Base-by-base conservation (phyloP, 2,329 filamentous ascomycete species). In the Cladophialophora bantiana region DNA sequence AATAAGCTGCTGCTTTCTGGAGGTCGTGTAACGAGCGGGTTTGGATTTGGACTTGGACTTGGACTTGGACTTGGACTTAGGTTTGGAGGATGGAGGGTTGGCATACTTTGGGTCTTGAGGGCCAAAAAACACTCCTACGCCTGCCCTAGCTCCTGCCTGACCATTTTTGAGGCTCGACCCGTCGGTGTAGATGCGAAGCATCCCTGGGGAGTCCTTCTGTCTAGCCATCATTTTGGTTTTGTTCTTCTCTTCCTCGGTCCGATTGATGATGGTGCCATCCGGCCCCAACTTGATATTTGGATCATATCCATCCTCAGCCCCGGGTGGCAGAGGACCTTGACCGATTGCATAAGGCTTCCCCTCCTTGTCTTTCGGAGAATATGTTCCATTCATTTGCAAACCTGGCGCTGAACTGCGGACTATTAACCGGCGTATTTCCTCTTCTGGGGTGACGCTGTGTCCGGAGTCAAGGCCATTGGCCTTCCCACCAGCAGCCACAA, bases 61-160 rank as follows among this genome's bases (percentile, higher is more conserved):
- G 13, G 54, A 20, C 20, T 68, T 63, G 35, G 38, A 42, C 53
- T 59, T 55, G 31, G 59, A 61, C 20, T 38, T 64, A 64, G 63
- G 62, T 64, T 55, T 55, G 36, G 50, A 60, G 48, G 50, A 55
- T 52, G 68, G 52, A 66, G 57, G 54, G 45, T 53, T 57, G 73
- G 69, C 81, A 73, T 77, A 87, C 85, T 84, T 83, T 65, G 80
- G 75, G 74, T 88, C 86, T 18, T 80, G 79, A 4, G 85, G 84
- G 5, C 88, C 88, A 76, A 90, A 90, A 76, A 85, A 90, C 34
- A 90, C 87, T 7, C 88, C 88, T 2, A 89, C 84, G 9, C 88
- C 88, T 18, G 84, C 87, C 55, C 84, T 81, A 18, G 88, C 86
- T 50, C 82, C 79, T 18, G 76, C 73, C 45, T 78, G 78, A 2